Conservation (phyloP, 352 stramenopile genomes). For the Phytophthora megakarya region DNA sequence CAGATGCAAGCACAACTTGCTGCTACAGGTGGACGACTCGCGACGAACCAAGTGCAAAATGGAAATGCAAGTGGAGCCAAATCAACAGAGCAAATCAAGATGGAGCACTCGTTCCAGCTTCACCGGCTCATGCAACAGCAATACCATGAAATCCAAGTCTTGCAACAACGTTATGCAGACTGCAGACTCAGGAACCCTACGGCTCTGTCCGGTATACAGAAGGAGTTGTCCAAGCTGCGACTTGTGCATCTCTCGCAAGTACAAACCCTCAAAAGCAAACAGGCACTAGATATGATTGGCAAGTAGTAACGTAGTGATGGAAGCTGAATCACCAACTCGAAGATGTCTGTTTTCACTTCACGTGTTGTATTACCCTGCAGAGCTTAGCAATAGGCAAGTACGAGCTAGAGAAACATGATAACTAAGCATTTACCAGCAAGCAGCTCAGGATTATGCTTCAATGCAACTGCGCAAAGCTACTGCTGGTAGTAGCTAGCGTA, state of each 20-base stretch:
- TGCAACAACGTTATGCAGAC: conserved; percentile 86
- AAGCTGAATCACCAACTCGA: conserved; percentile 1
- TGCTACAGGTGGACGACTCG: conserved; percentile 26
- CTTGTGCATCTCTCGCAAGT: conserved; percentile 85
- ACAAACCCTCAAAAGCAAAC: conserved; percentile 87
- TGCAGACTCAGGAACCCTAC: conserved; percentile 71
- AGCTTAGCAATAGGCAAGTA: neutral
- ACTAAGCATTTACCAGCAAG: neutral
- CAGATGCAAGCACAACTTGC: conserved; percentile 46
- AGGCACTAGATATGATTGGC: conserved; percentile 72
- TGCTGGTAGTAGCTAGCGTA: conserved; percentile 78
- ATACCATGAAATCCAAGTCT: conserved; percentile 85
- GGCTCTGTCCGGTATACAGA: conserved; percentile 79
- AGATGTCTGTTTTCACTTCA: conserved; percentile 14
- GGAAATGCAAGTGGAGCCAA: conserved; percentile 30
- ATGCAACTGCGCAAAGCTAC: conserved; percentile 25
- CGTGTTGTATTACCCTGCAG: conserved; percentile 7
- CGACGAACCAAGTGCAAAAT: conserved; percentile 35
- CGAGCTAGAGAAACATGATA: neutral
- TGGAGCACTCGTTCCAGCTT: conserved; percentile 87
- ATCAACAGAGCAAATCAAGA: conserved; percentile 71
- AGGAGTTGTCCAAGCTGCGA: conserved; percentile 84
- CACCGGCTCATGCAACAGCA: conserved; percentile 89
- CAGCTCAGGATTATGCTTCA: neutral
- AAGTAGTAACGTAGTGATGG: conserved; percentile 47